A percentile compares a stretch with the other conserved stretches of the same genome.
Evolutionary conservation across 2,329 filamentous ascomycete species (phyloP).

Genomic region (Diaporthe vaccinii): DNA sequence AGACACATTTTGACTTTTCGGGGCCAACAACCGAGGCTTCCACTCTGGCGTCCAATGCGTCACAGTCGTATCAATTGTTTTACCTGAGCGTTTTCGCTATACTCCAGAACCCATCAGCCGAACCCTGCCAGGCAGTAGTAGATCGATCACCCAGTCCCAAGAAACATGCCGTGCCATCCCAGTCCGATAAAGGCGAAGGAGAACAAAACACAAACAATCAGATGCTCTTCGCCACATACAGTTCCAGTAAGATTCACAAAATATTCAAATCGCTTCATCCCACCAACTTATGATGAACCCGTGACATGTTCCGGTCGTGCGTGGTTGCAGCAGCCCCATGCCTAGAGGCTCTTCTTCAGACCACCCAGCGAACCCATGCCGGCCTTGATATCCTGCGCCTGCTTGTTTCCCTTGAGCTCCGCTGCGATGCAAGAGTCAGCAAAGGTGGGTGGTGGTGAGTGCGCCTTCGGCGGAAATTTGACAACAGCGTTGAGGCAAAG

Average conservation of each 20-base stretch:
- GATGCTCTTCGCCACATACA: neutral
- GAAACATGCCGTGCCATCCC: neutral
- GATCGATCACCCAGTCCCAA: neutral
- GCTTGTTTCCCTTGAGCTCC: conserved; percentile 53
- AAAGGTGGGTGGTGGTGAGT: neutral
- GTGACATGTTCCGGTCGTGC: conserved; percentile 8
- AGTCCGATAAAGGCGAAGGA: neutral
- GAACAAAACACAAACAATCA: neutral
- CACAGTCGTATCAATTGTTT: conserved; percentile 22
- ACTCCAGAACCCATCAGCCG: conserved; percentile 1
- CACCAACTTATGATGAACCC: neutral
- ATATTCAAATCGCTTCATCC: conserved; percentile 14
- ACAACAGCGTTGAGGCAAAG: neutral
- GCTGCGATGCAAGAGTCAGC: conserved; percentile 43
- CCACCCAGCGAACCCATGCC: conserved; percentile 48
- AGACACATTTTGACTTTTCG: conserved; percentile 24
- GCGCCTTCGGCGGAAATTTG: neutral
- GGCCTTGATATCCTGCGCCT: conserved; percentile 50
- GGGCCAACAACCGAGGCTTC: neutral
- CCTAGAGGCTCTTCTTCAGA: conserved; percentile 49
- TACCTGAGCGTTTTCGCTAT: conserved; percentile 5
- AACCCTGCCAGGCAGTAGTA: neutral
- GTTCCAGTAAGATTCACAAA: too few relatives aligned
- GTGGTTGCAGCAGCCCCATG: neutral
- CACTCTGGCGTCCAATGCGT: neutral